Conservation (phyloP, 495 filamentous ascomycete species). For the Cercophora newfieldiana region DNA sequence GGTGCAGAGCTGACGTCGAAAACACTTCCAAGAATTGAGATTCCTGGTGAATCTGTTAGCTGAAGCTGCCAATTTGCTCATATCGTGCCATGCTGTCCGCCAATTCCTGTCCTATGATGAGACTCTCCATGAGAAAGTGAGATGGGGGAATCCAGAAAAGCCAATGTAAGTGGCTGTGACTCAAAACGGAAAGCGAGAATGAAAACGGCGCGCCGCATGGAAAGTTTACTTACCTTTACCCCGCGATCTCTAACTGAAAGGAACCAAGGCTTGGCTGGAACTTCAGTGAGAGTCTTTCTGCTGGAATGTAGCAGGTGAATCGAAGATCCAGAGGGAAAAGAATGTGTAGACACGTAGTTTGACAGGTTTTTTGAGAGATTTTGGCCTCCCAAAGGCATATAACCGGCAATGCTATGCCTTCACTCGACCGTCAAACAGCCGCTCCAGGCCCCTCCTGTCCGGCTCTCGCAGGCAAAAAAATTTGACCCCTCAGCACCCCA, state of each 20-base stretch:
- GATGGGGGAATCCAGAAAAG: background rate
- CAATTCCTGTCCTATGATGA: background rate
- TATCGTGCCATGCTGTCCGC: background rate
- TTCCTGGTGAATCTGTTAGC: constrained; percentile 5
- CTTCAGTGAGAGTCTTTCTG: background rate
- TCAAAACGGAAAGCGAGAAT: background rate
- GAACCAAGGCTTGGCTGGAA: background rate
- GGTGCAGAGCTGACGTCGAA: background rate
- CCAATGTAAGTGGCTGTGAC: constrained; percentile 8
- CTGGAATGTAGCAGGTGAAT: background rate
- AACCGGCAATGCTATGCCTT: constrained; percentile 15
- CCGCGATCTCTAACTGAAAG: background rate
- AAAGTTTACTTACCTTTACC: background rate
- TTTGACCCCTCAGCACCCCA: constrained; percentile 14
- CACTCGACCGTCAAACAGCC: background rate
- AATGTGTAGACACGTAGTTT: background rate
- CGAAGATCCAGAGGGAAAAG: background rate
- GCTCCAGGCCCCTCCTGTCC: constrained; percentile 9
- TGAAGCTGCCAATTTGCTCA: background rate
- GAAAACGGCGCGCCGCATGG: background rate
- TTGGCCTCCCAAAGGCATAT: constrained; percentile 10
- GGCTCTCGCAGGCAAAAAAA: constrained; percentile 16
- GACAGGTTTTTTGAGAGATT: constrained; percentile 22
- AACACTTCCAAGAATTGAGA: background rate
- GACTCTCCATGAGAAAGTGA: background rate